Percentiles rank a stretch among this genome's conserved stretches.
Evolutionary conservation across 805 yeast genomes (phyloP).

Genomic region (Yarrowia bubula): DNA sequence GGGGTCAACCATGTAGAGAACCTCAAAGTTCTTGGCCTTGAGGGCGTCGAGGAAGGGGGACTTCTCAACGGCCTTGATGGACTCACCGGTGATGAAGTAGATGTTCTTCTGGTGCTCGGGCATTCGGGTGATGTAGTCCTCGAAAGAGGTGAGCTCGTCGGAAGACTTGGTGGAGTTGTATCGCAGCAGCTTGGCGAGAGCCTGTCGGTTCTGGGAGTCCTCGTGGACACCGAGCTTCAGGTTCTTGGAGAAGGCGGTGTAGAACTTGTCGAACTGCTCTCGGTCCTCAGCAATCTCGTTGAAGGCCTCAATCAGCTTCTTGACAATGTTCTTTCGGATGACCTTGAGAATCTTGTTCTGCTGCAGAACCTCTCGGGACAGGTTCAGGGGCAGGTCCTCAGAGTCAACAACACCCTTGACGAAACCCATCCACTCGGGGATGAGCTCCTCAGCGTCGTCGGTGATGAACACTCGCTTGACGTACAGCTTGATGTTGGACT

Average conservation of each 20-base stretch:
- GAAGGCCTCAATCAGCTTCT: slow-evolving; percentile 97
- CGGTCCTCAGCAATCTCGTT: slow-evolving; percentile 98
- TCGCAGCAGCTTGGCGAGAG: slow-evolving; percentile 94
- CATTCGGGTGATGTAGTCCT: slow-evolving; percentile 99
- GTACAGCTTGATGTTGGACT: slow-evolving; percentile 96
- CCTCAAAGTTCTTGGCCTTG: slow-evolving; percentile 98
- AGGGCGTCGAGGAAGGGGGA: slow-evolving; percentile 99
- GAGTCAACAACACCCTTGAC: slow-evolving; percentile 99
- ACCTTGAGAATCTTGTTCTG: slow-evolving; percentile 99
- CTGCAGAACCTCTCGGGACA: slow-evolving; percentile 99
- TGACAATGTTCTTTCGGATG: slow-evolving; percentile 97
- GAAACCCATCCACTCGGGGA: slow-evolving; percentile 98
- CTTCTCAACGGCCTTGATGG: slow-evolving; percentile 94
- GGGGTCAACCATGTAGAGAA: slow-evolving; percentile 96
- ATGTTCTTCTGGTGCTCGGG: slow-evolving; percentile 99
- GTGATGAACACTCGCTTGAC: slow-evolving; percentile 99
- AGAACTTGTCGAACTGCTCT: slow-evolving; percentile 98
- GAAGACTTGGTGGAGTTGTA: slow-evolving; percentile 93
- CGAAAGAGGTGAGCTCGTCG: slow-evolving; percentile 90
- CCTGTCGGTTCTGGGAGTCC: slow-evolving; percentile 94
- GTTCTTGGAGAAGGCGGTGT: slow-evolving; percentile 97
- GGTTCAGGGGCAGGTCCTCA: slow-evolving; percentile 98
- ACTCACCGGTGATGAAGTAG: slow-evolving; percentile 99
- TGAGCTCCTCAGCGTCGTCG: slow-evolving; percentile 98
- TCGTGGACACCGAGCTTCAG: slow-evolving; percentile 98